Evolutionary conservation across 306 rosid genomes (phyloP), one percentile per base, ranked within the genome.

Genomic region (Fragaria vesca): DNA sequence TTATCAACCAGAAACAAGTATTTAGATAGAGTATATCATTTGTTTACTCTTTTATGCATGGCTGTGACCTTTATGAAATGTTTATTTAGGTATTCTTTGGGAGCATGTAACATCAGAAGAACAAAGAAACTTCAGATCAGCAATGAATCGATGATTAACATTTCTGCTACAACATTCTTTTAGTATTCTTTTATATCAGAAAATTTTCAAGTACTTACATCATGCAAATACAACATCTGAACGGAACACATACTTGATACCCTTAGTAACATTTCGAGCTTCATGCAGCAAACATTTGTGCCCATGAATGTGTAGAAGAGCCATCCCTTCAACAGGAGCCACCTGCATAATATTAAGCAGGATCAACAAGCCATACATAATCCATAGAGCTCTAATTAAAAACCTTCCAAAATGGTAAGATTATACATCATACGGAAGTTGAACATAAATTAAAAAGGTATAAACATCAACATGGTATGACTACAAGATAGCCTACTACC

Each of bases 281-380:
- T 93, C 99, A 72, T 95, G 99, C 89, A 95, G 76, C 96, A 91
- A 74, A 80, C 99, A 95, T 77, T 93, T 89, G 79, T 87, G 85
- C 82, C 97, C 97, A 32, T 93, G 99, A 81, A 95, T 54, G 80
- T 95, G 97, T 72, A 95, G 78, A 79, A 95, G 97, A 76, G 97
- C 97, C 92, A 91, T 86, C 85, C 98, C 98, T 87, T 92, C 97
- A 32, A 81, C 76, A 57, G 98, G 98, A 76, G 88, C 79, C 76
- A 95, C 97, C 98, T 95, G 70, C 43, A 36, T 50, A 70, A 80
- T 51, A 80, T 51, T 62, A 72, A 50, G 55, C 69, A 62, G 61
- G 26, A 67, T 83, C 69, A 83, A 74, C 78, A 74, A 71, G 52
- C 67, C 47, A 76, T 69, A 50, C 87, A 81, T 47, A 83, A 48